Base-by-base conservation (phyloP, 2,329 filamentous ascomycete genomes). In the Massarina eburnea region DNA sequence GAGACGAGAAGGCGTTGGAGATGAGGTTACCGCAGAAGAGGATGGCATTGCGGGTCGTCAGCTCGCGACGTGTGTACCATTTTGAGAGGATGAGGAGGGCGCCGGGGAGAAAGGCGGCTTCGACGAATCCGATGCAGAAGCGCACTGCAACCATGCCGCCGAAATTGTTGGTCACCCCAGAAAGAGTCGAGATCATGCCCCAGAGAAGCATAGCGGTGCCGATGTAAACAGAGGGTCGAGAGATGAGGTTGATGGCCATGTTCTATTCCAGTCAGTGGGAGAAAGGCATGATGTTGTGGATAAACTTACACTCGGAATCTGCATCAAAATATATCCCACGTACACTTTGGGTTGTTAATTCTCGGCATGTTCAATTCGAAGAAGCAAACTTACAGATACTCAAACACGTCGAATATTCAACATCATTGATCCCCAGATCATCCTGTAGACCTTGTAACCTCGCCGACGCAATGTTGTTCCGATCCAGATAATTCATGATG, bases 61-160 rank as follows among this genome's bases (percentile, higher is more conserved):
- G 58, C 45, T 73, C 71, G 39, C 78, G 76, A 38, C 82, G 76
- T 1, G 83, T 86, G 65, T 87, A 87, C 78, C 83, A 87, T 55
- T 84, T 82, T 0, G 80, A 83, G 17, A 86, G 73, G 36, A 85
- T 80, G 34, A 85, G 73, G 9, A 86, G 73, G 0, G 80, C 80
- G 33, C 84, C 84, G 0, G 84, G 83, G 20, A 85, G 71, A 63
- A 85, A 85, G 0, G 69, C 71, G 12, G 67, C 67, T 51, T 70
- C 67, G 6, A 67, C 64, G 37, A 71, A 66, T 1, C 67, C 67
- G 39, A 71, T 65, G 52, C 59, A 68, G 51, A 70, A 71, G 10
- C 66, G 63, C n/a, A 65, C 54, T 2, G 58, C 58, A 12, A 73
- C 61, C 58, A 73, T 69, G 27, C 70, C 70, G 15, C 53, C 56